Evolutionary conservation across 2,329 filamentous ascomycete genomes (phyloP).

Genomic region (Xenosphaeropsis pyriputrescens): DNA sequence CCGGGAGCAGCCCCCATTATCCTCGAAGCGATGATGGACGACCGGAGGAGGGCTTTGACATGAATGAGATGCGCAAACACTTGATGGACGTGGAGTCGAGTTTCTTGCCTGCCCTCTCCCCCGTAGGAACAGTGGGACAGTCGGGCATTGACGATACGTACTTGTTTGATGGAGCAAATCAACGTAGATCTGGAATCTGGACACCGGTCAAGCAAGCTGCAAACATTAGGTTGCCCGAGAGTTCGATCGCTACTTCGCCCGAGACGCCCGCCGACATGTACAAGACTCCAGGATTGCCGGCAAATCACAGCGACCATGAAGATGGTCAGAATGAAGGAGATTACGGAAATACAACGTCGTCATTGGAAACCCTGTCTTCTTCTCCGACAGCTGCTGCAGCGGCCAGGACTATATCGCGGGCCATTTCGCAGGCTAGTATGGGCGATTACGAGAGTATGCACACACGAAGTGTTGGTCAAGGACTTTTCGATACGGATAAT

Average conservation of each 20-base stretch:
- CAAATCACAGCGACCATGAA: constrained; percentile 5
- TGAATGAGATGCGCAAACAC: constrained; percentile 24
- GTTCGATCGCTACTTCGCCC: constrained; percentile 6
- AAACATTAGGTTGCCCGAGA: neutral
- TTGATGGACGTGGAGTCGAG: constrained; percentile 52
- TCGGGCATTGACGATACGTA: constrained; percentile 41
- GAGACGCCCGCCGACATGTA: constrained; percentile 13
- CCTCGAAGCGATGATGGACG: constrained; percentile 10
- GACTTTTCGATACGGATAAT: constrained; percentile 6
- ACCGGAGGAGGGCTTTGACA: constrained; percentile 6
- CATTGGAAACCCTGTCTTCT: constrained; percentile 37
- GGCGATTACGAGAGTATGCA: constrained; percentile 5
- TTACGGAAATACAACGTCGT: constrained; percentile 27
- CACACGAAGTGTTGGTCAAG: constrained; percentile 2
- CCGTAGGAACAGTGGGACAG: constrained; percentile 29
- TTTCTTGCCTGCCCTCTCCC: constrained; percentile 43
- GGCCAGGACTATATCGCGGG: constrained; percentile 35
- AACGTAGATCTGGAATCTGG: constrained; percentile 4
- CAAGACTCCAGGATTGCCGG: constrained; percentile 10
- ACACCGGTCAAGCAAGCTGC: neutral
- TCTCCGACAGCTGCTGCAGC: constrained; percentile 41
- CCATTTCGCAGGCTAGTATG: constrained; percentile 28
- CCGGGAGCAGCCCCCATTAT: constrained; percentile 15
- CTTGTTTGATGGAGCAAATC: constrained; percentile 33
- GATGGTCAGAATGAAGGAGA: constrained; percentile 6